Evolutionary conservation across 2,329 filamentous ascomycete species (phyloP), one percentile per base, ranked within the genome.

Genomic region (Fusarium xyrophilum): DNA sequence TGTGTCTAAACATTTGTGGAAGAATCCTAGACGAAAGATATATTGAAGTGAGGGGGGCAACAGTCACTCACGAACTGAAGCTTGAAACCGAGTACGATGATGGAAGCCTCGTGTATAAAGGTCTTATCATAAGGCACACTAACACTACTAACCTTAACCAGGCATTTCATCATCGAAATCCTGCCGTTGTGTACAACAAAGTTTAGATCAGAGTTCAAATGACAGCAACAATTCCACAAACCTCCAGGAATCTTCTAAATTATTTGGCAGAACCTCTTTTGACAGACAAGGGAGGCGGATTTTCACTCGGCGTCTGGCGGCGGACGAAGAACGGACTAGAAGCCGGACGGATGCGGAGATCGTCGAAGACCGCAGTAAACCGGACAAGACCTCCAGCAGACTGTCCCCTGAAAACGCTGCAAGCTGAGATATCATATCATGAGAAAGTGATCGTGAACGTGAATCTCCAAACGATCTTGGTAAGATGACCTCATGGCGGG

Each of bases 341-440:
- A 36, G 11, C 21, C 15, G 51, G 43, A 46, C 10, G 5, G n/a
- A 19, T 21, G 27, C 50, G 50, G 38, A 54, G 36, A 46, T 30
- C 38, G 38, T 46, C 38, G 51, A 54, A 12, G 15, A 54, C 30
- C 51, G 28, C 38, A 51, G 23, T 39, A 51, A 51, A n/a, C 47
- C 47, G 38, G n/a, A 30, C 12, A 43, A 32, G 39, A 46, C n/a
- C 14, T 30, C 7, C 12, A 12, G 6, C 5, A 21, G 27, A 53
- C 21, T 44, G 50, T 46, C 30, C 38, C 50, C 50, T 53, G 50
- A 53, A 53, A 46, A 53, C 50, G 7, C 6, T 17, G 17, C 36
- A 54, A 54, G 38, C 28, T 54, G 38, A 54, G 25, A 46, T 54
- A 5, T 50, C 46, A 50, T 50, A 32, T 30, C 27, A 51, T 51